A percentile compares a stretch with the other conserved stretches of the same genome.
Evolutionary conservation across 306 rosid genomes (phyloP).

Genomic region (Sophora flavescens): DNA sequence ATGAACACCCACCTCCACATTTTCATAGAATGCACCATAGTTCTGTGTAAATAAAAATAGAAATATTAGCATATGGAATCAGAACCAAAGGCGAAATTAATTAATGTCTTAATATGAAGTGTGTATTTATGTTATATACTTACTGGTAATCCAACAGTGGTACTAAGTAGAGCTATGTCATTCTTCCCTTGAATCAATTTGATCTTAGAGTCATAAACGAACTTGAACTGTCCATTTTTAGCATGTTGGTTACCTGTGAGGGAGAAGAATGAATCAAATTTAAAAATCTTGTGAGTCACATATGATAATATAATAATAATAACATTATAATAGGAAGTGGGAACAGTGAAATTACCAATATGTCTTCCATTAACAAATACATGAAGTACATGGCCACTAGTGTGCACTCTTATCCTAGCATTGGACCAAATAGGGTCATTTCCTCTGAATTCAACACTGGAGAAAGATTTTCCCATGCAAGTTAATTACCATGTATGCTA

Average conservation of each 20-base stretch:
- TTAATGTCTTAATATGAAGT: neutral
- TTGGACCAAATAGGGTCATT: conserved; percentile 15
- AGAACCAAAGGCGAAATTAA: neutral
- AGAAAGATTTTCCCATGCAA: neutral
- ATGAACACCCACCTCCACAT: conserved; percentile 28
- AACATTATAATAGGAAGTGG: neutral
- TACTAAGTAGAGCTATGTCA: conserved; percentile 41
- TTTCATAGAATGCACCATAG: conserved; percentile 44
- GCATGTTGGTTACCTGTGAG: conserved; percentile 48
- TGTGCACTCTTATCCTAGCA: conserved; percentile 21
- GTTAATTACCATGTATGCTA: conserved; percentile 1
- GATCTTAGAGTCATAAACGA: conserved; percentile 38
- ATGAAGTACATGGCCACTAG: conserved; percentile 49
- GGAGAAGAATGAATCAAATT: neutral
- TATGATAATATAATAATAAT: too few species aligned
- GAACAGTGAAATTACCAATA: conserved; percentile 21
- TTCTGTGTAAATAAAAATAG: conserved; percentile 30
- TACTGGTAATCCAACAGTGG: conserved; percentile 53
- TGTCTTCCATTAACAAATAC: conserved; percentile 44
- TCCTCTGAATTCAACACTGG: conserved; percentile 5
- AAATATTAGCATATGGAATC: neutral
- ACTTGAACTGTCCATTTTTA: conserved; percentile 37
- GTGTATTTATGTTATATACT: conserved; percentile 11
- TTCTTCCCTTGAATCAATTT: conserved; percentile 45
- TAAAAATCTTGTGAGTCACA: neutral